Evolutionary conservation across 2,329 filamentous ascomycete genomes (phyloP).

Genomic region (Lanzia echinophila): DNA sequence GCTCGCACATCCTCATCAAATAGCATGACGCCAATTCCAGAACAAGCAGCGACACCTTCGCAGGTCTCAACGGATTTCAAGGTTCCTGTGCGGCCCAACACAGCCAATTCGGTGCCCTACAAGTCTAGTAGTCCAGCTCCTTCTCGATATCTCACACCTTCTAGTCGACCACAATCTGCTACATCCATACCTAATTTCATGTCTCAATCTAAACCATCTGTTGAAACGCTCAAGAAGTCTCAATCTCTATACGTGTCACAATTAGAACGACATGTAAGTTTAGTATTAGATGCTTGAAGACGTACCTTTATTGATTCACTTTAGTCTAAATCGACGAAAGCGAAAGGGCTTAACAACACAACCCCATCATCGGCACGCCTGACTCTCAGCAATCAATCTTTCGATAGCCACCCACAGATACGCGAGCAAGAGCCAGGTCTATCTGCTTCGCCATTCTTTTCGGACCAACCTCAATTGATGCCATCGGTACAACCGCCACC

Average conservation of each 20-base stretch:
- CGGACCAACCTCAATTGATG: not conserved
- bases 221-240: not conserved
- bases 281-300: not conserved
- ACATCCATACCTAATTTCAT: conserved; percentile 7
- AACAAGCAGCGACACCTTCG: not conserved
- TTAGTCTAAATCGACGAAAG: not conserved
- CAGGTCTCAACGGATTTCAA: conserved; percentile 13
- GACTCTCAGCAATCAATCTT: not conserved
- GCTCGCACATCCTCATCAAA: not conserved
- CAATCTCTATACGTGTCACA: conserved; percentile 16
- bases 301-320: not conserved
- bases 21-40: not conserved
- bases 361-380: not conserved
- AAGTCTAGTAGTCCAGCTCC: conserved; percentile 3
- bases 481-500: not conserved
- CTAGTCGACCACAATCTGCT: conserved; percentile 9
- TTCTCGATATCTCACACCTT: not conserved
- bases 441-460: not conserved
- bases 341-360: not conserved
- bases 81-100: conserved; percentile 14
- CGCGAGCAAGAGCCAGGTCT: not conserved
- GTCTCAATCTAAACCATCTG: conserved; percentile 4
- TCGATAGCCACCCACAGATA: not conserved
- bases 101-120: conserved; percentile 6
- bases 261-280: conserved; percentile 17